Percentiles rank a stretch among this genome's conserved stretches.
These are phyloP conservation scores for Uronychia binucleata DNA, from an alignment of 73 alveolate species.

Conservation along the genomic window DNA sequence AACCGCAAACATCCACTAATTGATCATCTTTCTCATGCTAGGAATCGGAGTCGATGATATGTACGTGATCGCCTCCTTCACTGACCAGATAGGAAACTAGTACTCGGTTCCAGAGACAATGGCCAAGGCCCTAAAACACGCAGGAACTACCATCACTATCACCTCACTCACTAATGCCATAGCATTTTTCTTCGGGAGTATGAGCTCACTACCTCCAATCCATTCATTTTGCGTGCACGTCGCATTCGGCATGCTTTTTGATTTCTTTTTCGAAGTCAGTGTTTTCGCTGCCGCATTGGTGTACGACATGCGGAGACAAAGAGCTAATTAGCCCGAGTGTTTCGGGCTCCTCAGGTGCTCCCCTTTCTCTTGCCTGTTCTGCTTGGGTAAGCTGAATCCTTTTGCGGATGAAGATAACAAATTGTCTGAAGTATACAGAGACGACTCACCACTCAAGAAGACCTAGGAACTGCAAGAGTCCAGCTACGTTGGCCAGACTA, in stretches of 20 bases:
- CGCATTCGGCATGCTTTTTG: slow-evolving; percentile 49
- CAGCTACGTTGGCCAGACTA: neutral
- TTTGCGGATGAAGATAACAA: too few relatives aligned
- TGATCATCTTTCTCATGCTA: slow-evolving; percentile 33
- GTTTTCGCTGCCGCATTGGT: slow-evolving; percentile 38
- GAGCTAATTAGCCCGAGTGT: neutral
- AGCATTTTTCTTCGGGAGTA: slow-evolving; percentile 54
- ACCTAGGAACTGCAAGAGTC: too few relatives aligned
- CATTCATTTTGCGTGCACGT: slow-evolving; percentile 52
- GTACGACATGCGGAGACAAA: slow-evolving; percentile 13
- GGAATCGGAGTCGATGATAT: slow-evolving; percentile 64
- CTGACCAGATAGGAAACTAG: neutral
- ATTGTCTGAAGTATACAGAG: too few relatives aligned
- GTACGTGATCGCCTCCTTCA: slow-evolving; percentile 34
- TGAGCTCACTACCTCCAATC: slow-evolving; percentile 52
- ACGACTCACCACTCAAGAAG: too few relatives aligned
- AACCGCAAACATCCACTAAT: neutral
- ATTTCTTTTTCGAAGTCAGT: slow-evolving; percentile 20
- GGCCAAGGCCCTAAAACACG: slow-evolving; percentile 3
- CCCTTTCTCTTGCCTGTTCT: neutral
- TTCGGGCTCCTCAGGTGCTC: neutral
- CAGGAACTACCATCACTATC: slow-evolving; percentile 47
- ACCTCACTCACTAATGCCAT: slow-evolving; percentile 52
- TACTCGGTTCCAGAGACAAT: neutral
- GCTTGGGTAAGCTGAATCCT: neutral